Conservation (phyloP, 148 eudicot species). For the Cornus controversa region DNA sequence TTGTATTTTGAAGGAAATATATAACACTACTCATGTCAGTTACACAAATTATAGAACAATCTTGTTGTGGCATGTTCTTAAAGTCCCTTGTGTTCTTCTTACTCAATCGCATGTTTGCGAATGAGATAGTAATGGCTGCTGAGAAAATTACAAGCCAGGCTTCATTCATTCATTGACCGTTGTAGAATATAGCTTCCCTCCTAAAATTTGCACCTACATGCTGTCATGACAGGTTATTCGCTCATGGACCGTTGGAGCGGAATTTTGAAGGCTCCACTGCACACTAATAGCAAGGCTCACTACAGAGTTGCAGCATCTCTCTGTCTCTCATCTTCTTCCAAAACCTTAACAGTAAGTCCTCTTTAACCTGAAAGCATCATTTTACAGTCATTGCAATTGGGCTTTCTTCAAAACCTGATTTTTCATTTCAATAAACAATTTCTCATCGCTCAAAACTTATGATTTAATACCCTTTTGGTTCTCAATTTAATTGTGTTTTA, state of each 20-base stretch:
- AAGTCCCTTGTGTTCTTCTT: not conserved
- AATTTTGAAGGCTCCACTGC: slow-evolving; percentile 60
- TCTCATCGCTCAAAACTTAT: not conserved
- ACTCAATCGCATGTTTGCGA: not conserved
- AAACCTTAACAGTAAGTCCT: slow-evolving; percentile 53
- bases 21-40: not conserved
- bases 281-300: slow-evolving; percentile 31
- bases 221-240: slow-evolving; percentile 9
- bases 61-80: not conserved
- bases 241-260: slow-evolving; percentile 90
- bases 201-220: no score
- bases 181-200: no score
- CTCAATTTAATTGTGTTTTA: not conserved
- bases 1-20: no score
- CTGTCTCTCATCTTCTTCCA: slow-evolving; percentile 54
- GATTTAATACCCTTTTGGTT: not conserved
- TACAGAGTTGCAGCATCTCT: slow-evolving; percentile 83
- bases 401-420: not conserved
- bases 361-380: not conserved
- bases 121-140: not conserved
- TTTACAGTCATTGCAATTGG: not conserved
- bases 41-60: not conserved
- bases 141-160: not conserved
- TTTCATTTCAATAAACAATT: not conserved
- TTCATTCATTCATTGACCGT: not conserved